Conservation (phyloP, 169 alveolate species). For the Cryptosporidium ryanae region DNA sequence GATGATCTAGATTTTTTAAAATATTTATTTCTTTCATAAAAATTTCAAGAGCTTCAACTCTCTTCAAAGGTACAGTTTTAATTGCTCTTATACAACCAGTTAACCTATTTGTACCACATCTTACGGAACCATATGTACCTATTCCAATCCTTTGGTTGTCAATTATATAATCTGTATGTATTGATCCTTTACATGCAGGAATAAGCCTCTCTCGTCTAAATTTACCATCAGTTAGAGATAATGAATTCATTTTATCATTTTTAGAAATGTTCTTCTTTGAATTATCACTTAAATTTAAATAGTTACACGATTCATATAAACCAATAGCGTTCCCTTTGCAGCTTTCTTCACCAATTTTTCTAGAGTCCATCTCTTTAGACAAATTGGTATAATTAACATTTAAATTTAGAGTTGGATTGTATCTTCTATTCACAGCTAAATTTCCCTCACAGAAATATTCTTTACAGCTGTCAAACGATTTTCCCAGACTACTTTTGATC, state of each 20-base stretch:
- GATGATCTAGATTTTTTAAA: constrained; percentile 81
- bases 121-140: constrained; percentile 88
- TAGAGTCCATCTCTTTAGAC: too few species aligned
- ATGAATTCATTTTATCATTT: not conserved
- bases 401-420: too few species aligned
- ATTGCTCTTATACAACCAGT: constrained; percentile 83
- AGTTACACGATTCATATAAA: too few species aligned
- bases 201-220: constrained; percentile 56
- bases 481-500: too few species aligned
- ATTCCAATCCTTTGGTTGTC: constrained; percentile 78
- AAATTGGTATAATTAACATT: too few species aligned
- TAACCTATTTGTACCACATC: constrained; percentile 81
- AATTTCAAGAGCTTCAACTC: constrained; percentile 82
- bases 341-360: too few species aligned
- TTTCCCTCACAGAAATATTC: too few species aligned
- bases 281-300: too few species aligned
- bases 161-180: constrained; percentile 64
- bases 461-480: too few species aligned
- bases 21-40: constrained; percentile 80
- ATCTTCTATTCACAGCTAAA: too few species aligned
- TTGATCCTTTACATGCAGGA: constrained; percentile 73
- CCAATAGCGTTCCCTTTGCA: too few species aligned
- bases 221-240: constrained; percentile 44
- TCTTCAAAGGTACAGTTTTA: constrained; percentile 83
- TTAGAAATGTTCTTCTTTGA: not conserved